A percentile compares a stretch with the other conserved stretches of the same genome.
phyloP scores from a whole-genome alignment of 495 filamentous ascomycete species.

The Neurospora pannonica region DNA sequence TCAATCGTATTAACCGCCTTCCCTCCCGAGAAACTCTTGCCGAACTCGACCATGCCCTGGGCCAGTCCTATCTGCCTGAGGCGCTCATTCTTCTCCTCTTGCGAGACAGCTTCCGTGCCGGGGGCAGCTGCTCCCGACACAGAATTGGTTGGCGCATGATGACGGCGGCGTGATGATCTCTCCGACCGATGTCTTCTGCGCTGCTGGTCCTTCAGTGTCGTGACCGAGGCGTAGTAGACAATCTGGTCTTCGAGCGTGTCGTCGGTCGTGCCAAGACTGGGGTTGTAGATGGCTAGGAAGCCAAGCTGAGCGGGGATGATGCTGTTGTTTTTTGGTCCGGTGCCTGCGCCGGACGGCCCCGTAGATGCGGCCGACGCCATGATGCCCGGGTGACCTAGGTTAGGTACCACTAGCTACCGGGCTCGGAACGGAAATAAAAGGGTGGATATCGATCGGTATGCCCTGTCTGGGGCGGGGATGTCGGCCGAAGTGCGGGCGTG shows the following conservation, averaged over 20 bases:
- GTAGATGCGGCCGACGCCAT: neutral
- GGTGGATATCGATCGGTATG: neutral
- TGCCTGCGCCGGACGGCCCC: neutral
- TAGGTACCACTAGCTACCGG: neutral
- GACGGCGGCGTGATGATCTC: neutral
- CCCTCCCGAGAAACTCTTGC: constrained; percentile 72
- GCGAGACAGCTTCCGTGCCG: constrained; percentile 28
- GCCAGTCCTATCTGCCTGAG: constrained; percentile 92
- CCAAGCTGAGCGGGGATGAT: constrained; percentile 73
- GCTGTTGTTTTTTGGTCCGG: neutral
- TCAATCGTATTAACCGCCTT: constrained; percentile 75
- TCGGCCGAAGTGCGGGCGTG: neutral
- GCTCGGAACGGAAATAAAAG: neutral
- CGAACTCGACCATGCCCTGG: constrained; percentile 94
- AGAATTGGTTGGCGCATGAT: neutral
- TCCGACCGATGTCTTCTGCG: neutral
- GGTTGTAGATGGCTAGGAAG: constrained; percentile 91
- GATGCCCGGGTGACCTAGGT: neutral
- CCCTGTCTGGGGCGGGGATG: neutral
- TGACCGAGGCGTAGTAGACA: constrained; percentile 77
- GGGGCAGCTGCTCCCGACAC: neutral
- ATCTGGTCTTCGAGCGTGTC: constrained; percentile 85
- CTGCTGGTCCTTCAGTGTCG: constrained; percentile 27
- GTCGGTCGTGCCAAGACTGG: constrained; percentile 75
- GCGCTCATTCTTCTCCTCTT: constrained; percentile 66